Conservation (phyloP, 176 grass and related monocot species). For the Cenchrus fungigraminus region DNA sequence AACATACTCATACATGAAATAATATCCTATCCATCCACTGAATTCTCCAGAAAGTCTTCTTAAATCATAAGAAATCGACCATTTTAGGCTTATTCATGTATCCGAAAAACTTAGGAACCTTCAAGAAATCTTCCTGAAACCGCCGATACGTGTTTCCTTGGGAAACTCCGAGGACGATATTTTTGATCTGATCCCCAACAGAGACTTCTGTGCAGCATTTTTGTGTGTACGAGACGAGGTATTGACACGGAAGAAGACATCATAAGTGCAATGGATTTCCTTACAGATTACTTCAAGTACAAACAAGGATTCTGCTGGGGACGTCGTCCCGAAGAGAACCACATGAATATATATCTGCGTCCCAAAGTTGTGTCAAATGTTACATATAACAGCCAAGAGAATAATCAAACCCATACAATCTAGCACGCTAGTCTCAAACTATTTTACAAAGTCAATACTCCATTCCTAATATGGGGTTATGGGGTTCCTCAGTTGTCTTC, state of each 20-base stretch:
- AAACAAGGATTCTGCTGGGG: slow-evolving; percentile 6
- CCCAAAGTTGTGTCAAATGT: slow-evolving; percentile 9
- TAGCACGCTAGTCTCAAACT: slow-evolving; percentile 36
- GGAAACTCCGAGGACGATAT: too few relatives aligned
- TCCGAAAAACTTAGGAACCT: too few relatives aligned
- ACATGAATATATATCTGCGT: background rate
- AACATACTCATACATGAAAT: too few relatives aligned
- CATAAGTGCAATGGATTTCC: background rate
- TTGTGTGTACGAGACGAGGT: background rate
- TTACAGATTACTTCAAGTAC: slow-evolving; percentile 6
- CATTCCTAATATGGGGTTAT: slow-evolving; percentile 17
- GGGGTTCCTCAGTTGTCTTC: background rate
- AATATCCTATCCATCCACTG: too few relatives aligned
- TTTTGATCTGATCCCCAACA: too few relatives aligned
- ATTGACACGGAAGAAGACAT: slow-evolving; percentile 13
- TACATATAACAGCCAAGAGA: slow-evolving; percentile 34
- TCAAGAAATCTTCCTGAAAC: too few relatives aligned
- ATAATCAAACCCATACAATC: slow-evolving; percentile 22
- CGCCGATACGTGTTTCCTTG: too few relatives aligned
- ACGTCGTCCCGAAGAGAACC: background rate
- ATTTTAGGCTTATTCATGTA: too few relatives aligned
- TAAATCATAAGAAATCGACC: too few relatives aligned
- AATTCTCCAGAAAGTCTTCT: too few relatives aligned
- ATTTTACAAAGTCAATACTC: slow-evolving; percentile 42
- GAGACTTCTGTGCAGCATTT: background rate